Base-by-base conservation (phyloP, 2,329 filamentous ascomycete species). In the Talaromyces rugulosus region DNA sequence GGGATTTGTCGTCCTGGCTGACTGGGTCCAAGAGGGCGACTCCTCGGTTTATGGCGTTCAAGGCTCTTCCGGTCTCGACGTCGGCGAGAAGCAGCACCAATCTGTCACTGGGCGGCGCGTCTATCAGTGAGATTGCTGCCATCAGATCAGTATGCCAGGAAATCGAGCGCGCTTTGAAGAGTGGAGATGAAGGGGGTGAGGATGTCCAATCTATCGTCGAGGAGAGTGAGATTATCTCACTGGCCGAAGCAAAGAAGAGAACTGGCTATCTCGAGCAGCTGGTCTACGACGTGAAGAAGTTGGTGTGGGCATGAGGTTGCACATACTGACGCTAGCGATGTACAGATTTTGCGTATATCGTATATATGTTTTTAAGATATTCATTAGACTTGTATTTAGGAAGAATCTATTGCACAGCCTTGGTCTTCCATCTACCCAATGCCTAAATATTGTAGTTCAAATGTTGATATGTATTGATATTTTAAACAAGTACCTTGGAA, bases 281-380 rank as follows among this genome's bases (percentile, higher is more conserved):
- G 70, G 91, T 92, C 1, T 92, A 98, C 80, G 90, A 89, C 63
- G 83, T 98, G 69, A 97, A 96, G 85, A 96, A 91, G 81, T 78
- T 98, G 73, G 92, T 99, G 12, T 98, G 95, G 95, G 82, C 83
- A 3, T 86, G 69, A 75, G 16, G 14, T 5, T n/a, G 40, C n/a
- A 28, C 14, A 40, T 27, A 51, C n/a, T 23, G 23, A 23, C 23
- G 23, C 23, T 23, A 23, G 23, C 23, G 23, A 23, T 23, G 23
- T 23, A 23, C 23, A 23, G 23, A 23, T 33, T 33, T 12, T 36
- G 12, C 12, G 28, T 16, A 53, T 31, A 30, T 16, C 7, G 50
- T n/a, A 31, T 53, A 18, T 8, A 33, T 1, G 28, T 53, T n/a
- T 16, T 9, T 18, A 53, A 2, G 27, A 28, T 16, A 28, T 40